phyloP scores from a whole-genome alignment of 2,329 filamentous ascomycete species.

The Clonostachys solani region DNA sequence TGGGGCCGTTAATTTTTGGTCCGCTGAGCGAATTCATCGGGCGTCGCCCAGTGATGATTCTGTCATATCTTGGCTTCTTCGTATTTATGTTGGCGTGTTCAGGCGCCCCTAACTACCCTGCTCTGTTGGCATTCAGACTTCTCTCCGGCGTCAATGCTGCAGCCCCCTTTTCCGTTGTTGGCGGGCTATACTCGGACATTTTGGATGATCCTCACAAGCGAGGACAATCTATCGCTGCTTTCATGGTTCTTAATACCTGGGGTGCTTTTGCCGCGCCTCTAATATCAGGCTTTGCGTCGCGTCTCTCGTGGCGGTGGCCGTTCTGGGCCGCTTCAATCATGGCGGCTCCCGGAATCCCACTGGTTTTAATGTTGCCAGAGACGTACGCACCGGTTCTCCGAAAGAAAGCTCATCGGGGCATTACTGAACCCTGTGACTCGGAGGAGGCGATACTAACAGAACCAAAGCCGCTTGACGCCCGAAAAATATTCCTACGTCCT shows the following conservation, averaged over 20 bases:
- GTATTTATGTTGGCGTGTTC: constrained; percentile 13
- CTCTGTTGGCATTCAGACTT: constrained; percentile 33
- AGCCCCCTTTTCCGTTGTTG: constrained; percentile 22
- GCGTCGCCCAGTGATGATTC: neutral
- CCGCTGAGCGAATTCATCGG: neutral
- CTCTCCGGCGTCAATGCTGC: constrained; percentile 23
- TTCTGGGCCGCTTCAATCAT: neutral
- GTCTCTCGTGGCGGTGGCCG: neutral
- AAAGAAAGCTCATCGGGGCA: neutral
- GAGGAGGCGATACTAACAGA: neutral
- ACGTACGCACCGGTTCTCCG: neutral
- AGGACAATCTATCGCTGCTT: neutral
- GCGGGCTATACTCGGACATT: constrained; percentile 24
- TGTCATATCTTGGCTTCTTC: neutral
- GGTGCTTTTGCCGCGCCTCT: neutral
- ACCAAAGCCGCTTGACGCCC: neutral
- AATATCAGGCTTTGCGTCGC: neutral
- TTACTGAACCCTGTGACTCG: neutral
- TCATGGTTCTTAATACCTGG: neutral
- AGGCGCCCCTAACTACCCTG: constrained; percentile 33
- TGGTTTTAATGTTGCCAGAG: neutral
- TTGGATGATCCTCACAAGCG: constrained; percentile 9
- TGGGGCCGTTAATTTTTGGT: neutral
- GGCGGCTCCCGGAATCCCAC: neutral
- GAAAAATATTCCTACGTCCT: neutral